Evolutionary conservation across 2,329 filamentous ascomycete species (phyloP).

Genomic region (Aureobasidium sp.): DNA sequence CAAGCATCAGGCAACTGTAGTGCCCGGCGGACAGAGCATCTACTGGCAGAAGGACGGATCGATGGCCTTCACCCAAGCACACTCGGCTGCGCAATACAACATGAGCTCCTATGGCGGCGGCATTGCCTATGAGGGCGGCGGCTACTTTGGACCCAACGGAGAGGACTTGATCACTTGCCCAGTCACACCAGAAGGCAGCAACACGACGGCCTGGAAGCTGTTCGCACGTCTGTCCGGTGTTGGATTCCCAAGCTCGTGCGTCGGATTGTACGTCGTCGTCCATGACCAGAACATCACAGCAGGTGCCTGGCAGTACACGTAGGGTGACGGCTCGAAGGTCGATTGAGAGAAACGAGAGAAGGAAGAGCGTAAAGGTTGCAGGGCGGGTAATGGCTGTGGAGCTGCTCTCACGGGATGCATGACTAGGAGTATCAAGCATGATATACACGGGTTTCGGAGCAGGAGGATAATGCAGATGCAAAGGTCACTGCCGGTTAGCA

Average conservation of each 20-base stretch:
- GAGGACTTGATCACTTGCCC: slow-evolving; percentile 21
- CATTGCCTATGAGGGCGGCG: slow-evolving; percentile 19
- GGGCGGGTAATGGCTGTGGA: not conserved
- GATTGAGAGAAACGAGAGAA: not conserved
- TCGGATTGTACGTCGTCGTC: slow-evolving; percentile 14
- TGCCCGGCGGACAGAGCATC: slow-evolving; percentile 22
- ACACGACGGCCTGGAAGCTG: slow-evolving; percentile 17
- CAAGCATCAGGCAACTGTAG: slow-evolving; percentile 16
- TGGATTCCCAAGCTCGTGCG: slow-evolving; percentile 13
- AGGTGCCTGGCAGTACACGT: slow-evolving; percentile 21
- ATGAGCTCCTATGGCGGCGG: slow-evolving; percentile 16
- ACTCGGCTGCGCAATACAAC: slow-evolving; percentile 17
- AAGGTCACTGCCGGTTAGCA: not conserved
- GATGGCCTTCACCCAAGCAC: slow-evolving; percentile 21
- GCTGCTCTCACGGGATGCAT: not conserved
- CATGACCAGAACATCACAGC: slow-evolving; percentile 8
- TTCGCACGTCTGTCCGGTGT: slow-evolving; percentile 17
- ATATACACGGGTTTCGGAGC: not conserved
- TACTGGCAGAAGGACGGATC: slow-evolving; percentile 21
- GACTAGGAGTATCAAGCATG: not conserved
- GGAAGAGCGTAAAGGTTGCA: not conserved
- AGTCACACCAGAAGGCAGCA: not conserved
- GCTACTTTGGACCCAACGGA: slow-evolving; percentile 18
- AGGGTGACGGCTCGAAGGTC: not conserved
- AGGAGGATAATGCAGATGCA: not conserved